Evolutionary conservation across 768 basidiomycete genomes (phyloP), one percentile per base, ranked within the genome.

Genomic region (Rubroboletus satanas): DNA sequence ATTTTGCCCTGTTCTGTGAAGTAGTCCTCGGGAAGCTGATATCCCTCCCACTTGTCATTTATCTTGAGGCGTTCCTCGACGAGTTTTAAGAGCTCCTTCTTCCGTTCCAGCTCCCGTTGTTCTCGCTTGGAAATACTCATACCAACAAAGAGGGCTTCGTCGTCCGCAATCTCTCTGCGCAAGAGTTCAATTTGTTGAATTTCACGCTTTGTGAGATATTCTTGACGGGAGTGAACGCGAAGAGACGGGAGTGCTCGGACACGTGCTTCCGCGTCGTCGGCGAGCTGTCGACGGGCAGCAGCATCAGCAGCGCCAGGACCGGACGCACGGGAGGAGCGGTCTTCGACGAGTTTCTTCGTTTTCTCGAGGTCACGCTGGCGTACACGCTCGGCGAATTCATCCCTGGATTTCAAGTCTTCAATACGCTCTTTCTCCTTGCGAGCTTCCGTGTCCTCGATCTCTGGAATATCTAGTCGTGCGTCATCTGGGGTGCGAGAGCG

Each of bases 1-100:
- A 99, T 93, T 74, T 95, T 97, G 29, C 97, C 97, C 69, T 98
- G 94, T 65, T 96, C 96, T 0, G 97, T 99, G 63, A 98, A 81
- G 69, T 99, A 99, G 71, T 98, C 97, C 62, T 98, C 97, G 0
- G 97, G 97, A 41, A 98, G 81, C 73, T 88, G 86, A 68, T 99
- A 99, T 8, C 96, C 96, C 57, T 99, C 97, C 74, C 80, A 92
- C 58, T 90, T 93, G 75, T 99, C 97, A 70, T 93, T 90, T 53
- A 99, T 97, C 66, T 86, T 88, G 58, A 96, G 77, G 29, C 96
- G 84, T 68, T 95, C 95, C 72, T 99, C 96, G 51, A 96, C 96
- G 43, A 98, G 81, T 51, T 83, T 81, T 6, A 99, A 75, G 8
- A 98, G 78, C 62, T 97, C 92, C 73, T 95, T 97, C 77, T 98